A percentile compares a stretch with the other conserved stretches of the same genome.
These are phyloP conservation scores for Sutorius australiensis DNA, from an alignment of 768 basidiomycete genomes.

Conservation along the genomic window DNA sequence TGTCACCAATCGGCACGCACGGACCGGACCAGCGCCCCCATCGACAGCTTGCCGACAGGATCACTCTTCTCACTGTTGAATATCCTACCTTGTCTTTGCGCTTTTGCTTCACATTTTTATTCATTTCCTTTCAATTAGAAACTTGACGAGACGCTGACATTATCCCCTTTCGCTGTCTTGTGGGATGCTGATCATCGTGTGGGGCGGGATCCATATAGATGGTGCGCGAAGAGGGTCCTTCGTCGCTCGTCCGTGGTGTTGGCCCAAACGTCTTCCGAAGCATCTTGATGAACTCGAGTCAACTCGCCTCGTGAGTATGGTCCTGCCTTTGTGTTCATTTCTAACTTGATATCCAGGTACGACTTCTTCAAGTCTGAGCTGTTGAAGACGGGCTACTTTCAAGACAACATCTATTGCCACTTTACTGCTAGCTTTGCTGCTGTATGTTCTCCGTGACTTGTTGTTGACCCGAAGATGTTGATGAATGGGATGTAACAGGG, in stretches of 20 bases:
- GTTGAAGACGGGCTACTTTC: slow-evolving; percentile 63
- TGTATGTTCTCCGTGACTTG: slow-evolving; percentile 38
- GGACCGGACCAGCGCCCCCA: background rate
- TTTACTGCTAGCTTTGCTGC: slow-evolving; percentile 86
- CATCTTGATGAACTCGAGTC: slow-evolving; percentile 86
- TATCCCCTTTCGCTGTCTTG: background rate
- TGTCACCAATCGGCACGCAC: background rate
- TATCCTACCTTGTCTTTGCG: background rate
- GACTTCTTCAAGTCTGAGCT: slow-evolving; percentile 90
- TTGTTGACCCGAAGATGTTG: background rate
- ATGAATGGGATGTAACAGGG: slow-evolving; percentile 43
- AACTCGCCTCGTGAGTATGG: slow-evolving; percentile 74
- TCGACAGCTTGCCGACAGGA: background rate
- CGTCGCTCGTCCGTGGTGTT: slow-evolving; percentile 71
- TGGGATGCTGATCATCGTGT: background rate
- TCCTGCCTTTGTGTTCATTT: background rate
- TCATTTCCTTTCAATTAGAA: background rate
- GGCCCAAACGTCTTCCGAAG: slow-evolving; percentile 86
- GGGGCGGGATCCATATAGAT: slow-evolving; percentile 44
- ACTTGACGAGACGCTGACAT: slow-evolving; percentile 6
- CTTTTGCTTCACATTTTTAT: background rate
- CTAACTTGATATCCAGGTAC: slow-evolving; percentile 46
- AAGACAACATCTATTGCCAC: slow-evolving; percentile 80
- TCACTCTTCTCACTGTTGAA: background rate
- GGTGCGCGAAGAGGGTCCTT: slow-evolving; percentile 80